Conservation (phyloP, 768 basidiomycete genomes). For the Guyanaporus albipodus region DNA sequence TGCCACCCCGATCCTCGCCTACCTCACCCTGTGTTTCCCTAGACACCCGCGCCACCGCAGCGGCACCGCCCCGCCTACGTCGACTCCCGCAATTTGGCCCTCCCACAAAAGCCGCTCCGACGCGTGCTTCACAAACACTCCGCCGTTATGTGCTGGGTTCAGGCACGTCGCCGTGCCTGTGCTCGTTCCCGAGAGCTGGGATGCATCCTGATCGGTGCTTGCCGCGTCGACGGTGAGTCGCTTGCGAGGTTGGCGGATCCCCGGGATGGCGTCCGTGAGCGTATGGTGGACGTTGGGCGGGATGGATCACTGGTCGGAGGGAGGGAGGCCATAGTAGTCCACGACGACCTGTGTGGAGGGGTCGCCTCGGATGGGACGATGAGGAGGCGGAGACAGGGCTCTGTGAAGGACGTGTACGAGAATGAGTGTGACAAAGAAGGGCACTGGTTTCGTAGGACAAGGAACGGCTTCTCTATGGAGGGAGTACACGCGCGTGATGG, state of each 20-base stretch:
- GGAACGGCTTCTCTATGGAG: conserved; percentile 4
- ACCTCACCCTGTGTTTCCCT: background rate
- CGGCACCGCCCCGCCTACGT: conserved; percentile 53
- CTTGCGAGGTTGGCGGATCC: conserved; percentile 23
- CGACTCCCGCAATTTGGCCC: conserved; percentile 44
- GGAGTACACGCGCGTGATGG: conserved; percentile 8
- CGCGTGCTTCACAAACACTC: conserved; percentile 50
- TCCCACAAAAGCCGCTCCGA: conserved; percentile 71
- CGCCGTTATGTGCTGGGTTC: conserved; percentile 29
- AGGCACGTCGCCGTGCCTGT: conserved; percentile 54
- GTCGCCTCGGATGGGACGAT: conserved; percentile 24
- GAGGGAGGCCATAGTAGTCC: conserved; percentile 29
- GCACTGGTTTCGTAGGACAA: conserved; percentile 2
- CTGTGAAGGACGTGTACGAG: conserved; percentile 31
- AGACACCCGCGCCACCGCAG: conserved; percentile 67
- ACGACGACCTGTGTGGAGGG: conserved; percentile 12
- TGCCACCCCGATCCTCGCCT: background rate
- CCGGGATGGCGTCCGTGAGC: conserved; percentile 29
- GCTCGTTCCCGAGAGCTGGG: too few species aligned
- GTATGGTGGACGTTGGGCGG: conserved; percentile 23
- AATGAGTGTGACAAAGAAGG: conserved; percentile 18
- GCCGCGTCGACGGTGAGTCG: conserved; percentile 15
- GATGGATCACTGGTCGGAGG: conserved; percentile 28
- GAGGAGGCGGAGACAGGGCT: conserved; percentile 37
- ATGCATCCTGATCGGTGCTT: too few species aligned